Percentiles rank a stretch among this genome's conserved stretches.
Evolutionary conservation across 805 yeast genomes (phyloP).

Genomic region (Saccharomyces mikatae): DNA sequence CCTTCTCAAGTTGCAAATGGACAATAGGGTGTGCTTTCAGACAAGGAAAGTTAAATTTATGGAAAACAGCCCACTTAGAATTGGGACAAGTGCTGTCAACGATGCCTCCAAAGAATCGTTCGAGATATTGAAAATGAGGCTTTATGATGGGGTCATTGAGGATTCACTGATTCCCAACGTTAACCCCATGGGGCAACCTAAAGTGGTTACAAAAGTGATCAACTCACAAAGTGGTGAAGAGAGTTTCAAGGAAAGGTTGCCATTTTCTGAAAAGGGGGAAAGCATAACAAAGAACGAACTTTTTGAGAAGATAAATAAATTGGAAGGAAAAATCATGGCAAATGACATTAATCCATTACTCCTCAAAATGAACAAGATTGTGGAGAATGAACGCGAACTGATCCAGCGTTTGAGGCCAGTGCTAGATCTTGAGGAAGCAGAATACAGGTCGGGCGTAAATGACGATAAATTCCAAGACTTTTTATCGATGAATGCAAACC

Average conservation of each 20-base stretch:
- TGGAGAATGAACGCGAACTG: slow-evolving; percentile 19
- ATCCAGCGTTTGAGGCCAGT: slow-evolving; percentile 1
- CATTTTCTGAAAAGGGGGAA: slow-evolving; percentile 16
- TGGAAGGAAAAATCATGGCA: slow-evolving; percentile 31
- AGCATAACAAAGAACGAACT: slow-evolving; percentile 20
- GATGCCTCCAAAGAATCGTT: slow-evolving; percentile 42
- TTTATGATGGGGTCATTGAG: slow-evolving; percentile 44
- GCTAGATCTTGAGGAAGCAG: not conserved
- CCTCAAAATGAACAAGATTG: slow-evolving; percentile 16
- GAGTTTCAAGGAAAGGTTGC: slow-evolving; percentile 25
- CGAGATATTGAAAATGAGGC: slow-evolving; percentile 54
- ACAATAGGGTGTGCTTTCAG: slow-evolving; percentile 63
- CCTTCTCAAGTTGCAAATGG: slow-evolving; percentile 55
- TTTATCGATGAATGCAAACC: slow-evolving; percentile 22
- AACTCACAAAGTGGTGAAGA: slow-evolving; percentile 31
- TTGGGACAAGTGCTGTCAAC: slow-evolving; percentile 50
- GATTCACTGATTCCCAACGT: slow-evolving; percentile 56
- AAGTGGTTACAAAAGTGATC: slow-evolving; percentile 36
- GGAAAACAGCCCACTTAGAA: slow-evolving; percentile 27
- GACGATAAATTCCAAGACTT: slow-evolving; percentile 23
- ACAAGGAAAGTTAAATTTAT: slow-evolving; percentile 48
- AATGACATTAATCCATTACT: slow-evolving; percentile 26
- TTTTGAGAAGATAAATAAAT: slow-evolving; percentile 24
- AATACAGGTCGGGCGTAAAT: not conserved
- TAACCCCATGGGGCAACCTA: slow-evolving; percentile 37